Evolutionary conservation across 225 moss, liverwort and hornwort genomes (phyloP), one percentile per base, ranked within the genome.

Genomic region (Pseudoscleropodium purum): DNA sequence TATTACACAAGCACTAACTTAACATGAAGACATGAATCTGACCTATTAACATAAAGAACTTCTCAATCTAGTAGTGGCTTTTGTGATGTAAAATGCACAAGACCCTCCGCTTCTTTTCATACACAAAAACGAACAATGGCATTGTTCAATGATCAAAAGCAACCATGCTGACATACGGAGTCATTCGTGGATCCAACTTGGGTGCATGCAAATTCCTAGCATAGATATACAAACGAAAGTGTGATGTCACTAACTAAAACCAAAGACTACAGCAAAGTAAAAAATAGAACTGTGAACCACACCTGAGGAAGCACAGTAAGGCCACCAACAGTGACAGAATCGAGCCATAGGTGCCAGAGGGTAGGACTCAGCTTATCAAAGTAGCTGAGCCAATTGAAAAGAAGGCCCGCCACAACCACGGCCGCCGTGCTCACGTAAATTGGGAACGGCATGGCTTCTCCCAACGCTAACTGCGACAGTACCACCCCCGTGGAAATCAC

Each of bases 281-380:
- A 59, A 54, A 84, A 49, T 2, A 67, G 11, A 83, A 52, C 7
- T 62, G 54, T 36, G 37, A 37, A 65, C 59, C 79, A 67, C 62
- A 98, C 97, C 96, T 98, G 95, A 30, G 95, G 95, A 75, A 95
- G 93, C 43, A 95, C 94, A 45, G 91, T 94, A 47, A 95, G 85
- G 64, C 96, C 96, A 52, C 94, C 94, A 41, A 96, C 86, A 69
- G 93, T 96, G 68, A 96, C 94, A 75, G 84, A 90, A 77, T 95
- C 93, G 18, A 89, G 92, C 98, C 96, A 97, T 1, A 95, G 64
- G 87, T 93, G 94, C 96, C 97, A 94, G 31, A 96, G 64, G 18
- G 84, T 90, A 51, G 94, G 91, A 77, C 88, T 93, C 29, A 98
- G 92, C 91, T 93, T 96, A 60, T 93, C 92, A 64, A 92, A 81